Base-by-base conservation (phyloP, 2,329 filamentous ascomycete species). In the Aspergillus amoenus region DNA sequence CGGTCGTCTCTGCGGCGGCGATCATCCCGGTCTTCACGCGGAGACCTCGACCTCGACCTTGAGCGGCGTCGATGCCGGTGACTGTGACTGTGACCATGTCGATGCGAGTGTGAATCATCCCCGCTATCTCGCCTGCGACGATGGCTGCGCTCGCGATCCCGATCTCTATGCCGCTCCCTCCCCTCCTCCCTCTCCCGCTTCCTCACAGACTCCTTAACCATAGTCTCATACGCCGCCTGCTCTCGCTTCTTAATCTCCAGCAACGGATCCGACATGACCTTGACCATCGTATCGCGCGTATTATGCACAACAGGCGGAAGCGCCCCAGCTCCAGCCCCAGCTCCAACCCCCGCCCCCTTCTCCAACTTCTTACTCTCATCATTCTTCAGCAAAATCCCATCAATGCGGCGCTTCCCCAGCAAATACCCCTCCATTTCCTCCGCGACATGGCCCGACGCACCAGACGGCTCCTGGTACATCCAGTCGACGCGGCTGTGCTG, bases 381-480 rank as follows among this genome's bases (percentile, higher is more conserved):
- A 48, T 89, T 90, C 72, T 94, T 90, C 43, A 91, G 85, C 54
- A 99, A 81, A 4, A 73, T 67, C 12, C 88, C 87, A 78, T 97
- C 93, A 71, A 99, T 93, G 57, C 93, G 84, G 57, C 94, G 84
- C 80, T 97, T 97, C 52, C 94, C 94, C 13, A 99, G 81, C 1
- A 99, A 77, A 72, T 96, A 99, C 4, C 90, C 91, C 70, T 99
- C 94, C 78, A 91, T 92, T 76, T 97, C 94, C 73, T 97, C 93
- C 0, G 69, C 66, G 77, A 86, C 40, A 85, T 90, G 88, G 37
- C 91, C 90, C 56, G 81, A 83, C 49, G 88, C 89, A 56, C 79
- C 83, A 42, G 89, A 89, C 7, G 94, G 92, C 1, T 93, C 93
- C 66, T 89, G 86, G 76, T 99, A 99, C 91, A 99, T 97, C 91